Base-by-base conservation (phyloP, 1,284 basidiomycete species). In the Anthracocystis walkeri region DNA sequence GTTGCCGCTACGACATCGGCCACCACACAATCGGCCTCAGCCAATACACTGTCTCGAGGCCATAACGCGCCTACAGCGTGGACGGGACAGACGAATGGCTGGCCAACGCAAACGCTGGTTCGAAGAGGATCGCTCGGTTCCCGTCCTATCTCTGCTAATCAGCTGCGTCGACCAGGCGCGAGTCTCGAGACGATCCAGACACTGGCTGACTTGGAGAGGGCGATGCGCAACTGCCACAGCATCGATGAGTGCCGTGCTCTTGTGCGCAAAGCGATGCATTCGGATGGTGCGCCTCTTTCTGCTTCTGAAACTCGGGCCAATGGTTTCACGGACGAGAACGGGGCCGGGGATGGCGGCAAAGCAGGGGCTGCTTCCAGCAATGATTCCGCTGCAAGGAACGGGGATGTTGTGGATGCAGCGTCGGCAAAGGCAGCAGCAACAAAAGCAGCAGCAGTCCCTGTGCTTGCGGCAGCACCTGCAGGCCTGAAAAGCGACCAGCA, bases 201-300 rank as follows among this genome's bases (percentile, higher is more conserved):
- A 18, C 64, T 82, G 11, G 62, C 70, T 2, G 77, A 76, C 16
- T 57, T 82, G 41, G 77, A 82, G 59, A 60, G 58, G 23, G 58
- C 70, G 27, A 81, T 82, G 79, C 66, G 69, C 27, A 61, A 50
- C 40, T 77, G 70, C 51, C 58, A 64, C 44, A 73, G 55, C n/a
- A 77, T 80, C 20, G 75, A 78, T 29, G 80, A 81, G 52, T 82
- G 80, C 58, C 72, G 75, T 29, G 58, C 55, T 25, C 65, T 82
- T 25, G 69, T 82, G 18, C 51, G 40, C 5, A 68, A 74, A 25
- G 75, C 79, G 14, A 71, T 82, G 66, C 72, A 65, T 51, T 61
- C 63, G 33, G 72, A 75, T 20, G 62, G 45, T 11, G 33, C 38
- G 8, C 41, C 59, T 4, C 29, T 61, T 20, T 46, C 68, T 4